These are phyloP conservation scores for Elongisporangium undulatum DNA, from an alignment of 352 stramenopile species.

Conservation along the genomic window DNA sequence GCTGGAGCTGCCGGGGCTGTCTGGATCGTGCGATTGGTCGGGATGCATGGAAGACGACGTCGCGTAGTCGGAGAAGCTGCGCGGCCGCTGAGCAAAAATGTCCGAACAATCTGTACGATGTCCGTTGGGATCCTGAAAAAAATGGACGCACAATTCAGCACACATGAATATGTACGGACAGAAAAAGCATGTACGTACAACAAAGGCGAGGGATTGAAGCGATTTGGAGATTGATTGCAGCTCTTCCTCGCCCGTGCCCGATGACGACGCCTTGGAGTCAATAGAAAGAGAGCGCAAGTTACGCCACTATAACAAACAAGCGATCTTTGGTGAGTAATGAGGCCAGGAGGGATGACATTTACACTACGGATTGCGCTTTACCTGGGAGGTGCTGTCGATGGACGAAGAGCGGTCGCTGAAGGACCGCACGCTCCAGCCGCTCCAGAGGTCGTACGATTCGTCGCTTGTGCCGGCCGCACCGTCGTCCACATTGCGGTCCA, in stretches of 20 bases:
- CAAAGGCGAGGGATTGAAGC: constrained; percentile 41
- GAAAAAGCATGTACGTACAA: neutral
- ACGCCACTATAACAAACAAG: constrained; percentile 17
- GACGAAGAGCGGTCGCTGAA: constrained; percentile 20
- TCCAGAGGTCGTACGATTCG: constrained; percentile 34
- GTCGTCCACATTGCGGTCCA: neutral
- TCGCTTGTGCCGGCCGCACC: constrained; percentile 1
- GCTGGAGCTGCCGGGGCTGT: neutral
- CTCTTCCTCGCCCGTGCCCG: constrained; percentile 17
- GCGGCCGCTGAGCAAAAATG: constrained; percentile 23
- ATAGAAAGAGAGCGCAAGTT: constrained; percentile 32
- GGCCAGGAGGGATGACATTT: neutral
- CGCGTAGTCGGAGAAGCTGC: constrained; percentile 72
- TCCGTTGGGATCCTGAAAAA: neutral
- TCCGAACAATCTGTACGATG: neutral
- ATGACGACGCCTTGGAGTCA: constrained; percentile 19
- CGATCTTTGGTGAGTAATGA: neutral
- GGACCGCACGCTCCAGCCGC: constrained; percentile 27
- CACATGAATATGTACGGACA: neutral
- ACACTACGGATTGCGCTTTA: neutral
- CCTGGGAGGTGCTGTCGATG: constrained; percentile 15
- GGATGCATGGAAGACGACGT: constrained; percentile 10
- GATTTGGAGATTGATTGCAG: constrained; percentile 34
- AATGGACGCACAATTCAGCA: neutral
- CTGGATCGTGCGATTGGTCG: constrained; percentile 8